These are phyloP conservation scores for Cadophora malorum DNA, from an alignment of 2,329 filamentous ascomycete genomes.

Conservation along the genomic window DNA sequence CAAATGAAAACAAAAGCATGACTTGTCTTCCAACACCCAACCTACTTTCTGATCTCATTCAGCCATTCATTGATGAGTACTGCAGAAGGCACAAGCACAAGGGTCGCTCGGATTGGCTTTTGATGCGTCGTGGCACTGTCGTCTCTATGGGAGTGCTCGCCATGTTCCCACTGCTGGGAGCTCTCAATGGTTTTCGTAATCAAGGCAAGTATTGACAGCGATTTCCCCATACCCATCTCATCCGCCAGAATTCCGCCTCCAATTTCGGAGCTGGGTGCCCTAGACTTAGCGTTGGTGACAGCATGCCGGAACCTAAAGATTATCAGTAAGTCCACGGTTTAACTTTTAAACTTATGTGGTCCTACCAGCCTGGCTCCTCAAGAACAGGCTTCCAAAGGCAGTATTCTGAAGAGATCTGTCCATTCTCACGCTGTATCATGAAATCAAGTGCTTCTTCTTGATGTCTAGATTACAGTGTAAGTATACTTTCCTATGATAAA, in stretches of 20 bases:
- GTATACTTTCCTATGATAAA: neutral
- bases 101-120: neutral
- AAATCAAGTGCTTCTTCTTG: conserved; percentile 1
- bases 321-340: neutral
- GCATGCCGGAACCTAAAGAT: neutral
- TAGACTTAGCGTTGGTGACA: neutral
- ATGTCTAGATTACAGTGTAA: neutral
- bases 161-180: conserved; percentile 4
- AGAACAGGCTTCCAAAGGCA: neutral
- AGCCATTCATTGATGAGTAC: conserved; percentile 7
- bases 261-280: neutral
- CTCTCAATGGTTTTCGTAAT: conserved; percentile 19
- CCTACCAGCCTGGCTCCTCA: conserved; percentile 2
- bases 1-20: neutral
- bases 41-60: conserved; percentile 2
- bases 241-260: neutral
- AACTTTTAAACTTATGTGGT: neutral
- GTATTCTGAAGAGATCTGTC: neutral
- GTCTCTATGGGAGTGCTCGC: neutral
- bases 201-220: conserved; percentile 42
- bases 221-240: conserved; percentile 6
- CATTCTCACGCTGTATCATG: conserved; percentile 2
- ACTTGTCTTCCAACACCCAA: neutral
- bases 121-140: neutral
- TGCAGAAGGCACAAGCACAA: neutral